A percentile compares a stretch with the other conserved stretches of the same genome.
These are phyloP conservation scores for Xylariaceae sp. DNA, from an alignment of 2,329 filamentous ascomycete genomes.

Conservation along the genomic window DNA sequence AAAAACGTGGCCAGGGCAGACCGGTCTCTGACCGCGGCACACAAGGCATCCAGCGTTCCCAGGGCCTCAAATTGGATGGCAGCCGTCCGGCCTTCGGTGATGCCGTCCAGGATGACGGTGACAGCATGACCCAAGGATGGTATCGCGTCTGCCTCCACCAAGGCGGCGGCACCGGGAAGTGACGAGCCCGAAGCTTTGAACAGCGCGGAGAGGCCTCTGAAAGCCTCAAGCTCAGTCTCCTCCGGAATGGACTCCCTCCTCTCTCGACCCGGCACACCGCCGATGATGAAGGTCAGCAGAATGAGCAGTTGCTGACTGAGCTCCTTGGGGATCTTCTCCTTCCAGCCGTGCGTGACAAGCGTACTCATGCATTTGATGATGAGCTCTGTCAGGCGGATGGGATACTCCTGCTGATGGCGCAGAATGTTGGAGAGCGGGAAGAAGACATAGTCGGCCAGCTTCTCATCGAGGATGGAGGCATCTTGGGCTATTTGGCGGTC, in stretches of 20 bases:
- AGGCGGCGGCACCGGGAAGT: constrained; percentile 37
- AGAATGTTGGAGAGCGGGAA: constrained; percentile 87
- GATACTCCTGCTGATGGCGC: constrained; percentile 63
- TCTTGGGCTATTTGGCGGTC: constrained; percentile 35
- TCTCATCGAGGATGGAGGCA: constrained; percentile 58
- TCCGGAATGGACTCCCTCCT: constrained; percentile 49
- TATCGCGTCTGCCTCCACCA: constrained; percentile 53
- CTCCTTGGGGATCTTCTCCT: constrained; percentile 57
- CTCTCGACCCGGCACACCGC: constrained; percentile 56
- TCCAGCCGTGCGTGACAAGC: constrained; percentile 75
- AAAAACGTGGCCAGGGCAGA: constrained; percentile 78
- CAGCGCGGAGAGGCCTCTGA: constrained; percentile 60
- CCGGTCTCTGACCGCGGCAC: constrained; percentile 58
- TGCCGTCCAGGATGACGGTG: constrained; percentile 68
- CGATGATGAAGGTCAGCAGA: constrained; percentile 73
- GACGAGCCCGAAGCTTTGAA: constrained; percentile 52
- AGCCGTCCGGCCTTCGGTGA: constrained; percentile 56
- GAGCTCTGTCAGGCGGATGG: constrained; percentile 65
- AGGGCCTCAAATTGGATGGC: constrained; percentile 67
- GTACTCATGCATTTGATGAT: constrained; percentile 67
- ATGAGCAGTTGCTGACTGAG: constrained; percentile 81
- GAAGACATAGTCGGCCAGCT: constrained; percentile 89
- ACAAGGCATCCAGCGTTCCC: constrained; percentile 54
- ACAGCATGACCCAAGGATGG: constrained; percentile 78
- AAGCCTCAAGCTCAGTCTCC: constrained; percentile 66